phyloP scores from a whole-genome alignment of 768 basidiomycete genomes.

The Trametes coccinea region DNA sequence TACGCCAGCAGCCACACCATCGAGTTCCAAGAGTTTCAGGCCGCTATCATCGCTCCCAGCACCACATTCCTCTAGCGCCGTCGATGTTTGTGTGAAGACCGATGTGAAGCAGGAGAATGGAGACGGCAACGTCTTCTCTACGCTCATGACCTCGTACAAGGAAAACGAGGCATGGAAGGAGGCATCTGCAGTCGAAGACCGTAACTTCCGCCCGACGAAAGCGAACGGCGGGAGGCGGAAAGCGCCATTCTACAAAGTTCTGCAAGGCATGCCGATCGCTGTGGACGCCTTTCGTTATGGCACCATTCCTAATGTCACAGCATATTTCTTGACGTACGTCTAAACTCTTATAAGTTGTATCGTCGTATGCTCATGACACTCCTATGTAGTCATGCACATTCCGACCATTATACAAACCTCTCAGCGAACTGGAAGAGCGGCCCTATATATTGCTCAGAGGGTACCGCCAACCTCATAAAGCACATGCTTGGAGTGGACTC shows the following conservation, averaged over 20 bases:
- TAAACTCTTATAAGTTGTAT: not conserved
- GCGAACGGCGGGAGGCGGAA: conserved; percentile 57
- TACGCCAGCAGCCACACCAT: not conserved
- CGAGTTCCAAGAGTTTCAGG: conserved; percentile 5
- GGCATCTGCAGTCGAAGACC: conserved; percentile 56
- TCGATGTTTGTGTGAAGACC: conserved; percentile 9
- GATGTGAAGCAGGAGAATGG: conserved; percentile 12
- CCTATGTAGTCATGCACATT: conserved; percentile 82
- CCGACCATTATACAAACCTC: conserved; percentile 94
- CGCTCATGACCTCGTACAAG: conserved; percentile 87
- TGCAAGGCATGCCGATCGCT: conserved; percentile 97
- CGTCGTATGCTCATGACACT: too few relatives aligned
- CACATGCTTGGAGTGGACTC: conserved; percentile 89
- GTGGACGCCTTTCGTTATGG: conserved; percentile 98
- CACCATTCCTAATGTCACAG: conserved; percentile 81
- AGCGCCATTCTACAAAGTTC: conserved; percentile 94
- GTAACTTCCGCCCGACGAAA: conserved; percentile 46
- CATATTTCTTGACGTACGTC: conserved; percentile 85
- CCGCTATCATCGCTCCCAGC: conserved; percentile 26
- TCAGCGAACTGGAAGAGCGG: conserved; percentile 87
- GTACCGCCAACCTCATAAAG: conserved; percentile 87
- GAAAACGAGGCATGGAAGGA: conserved; percentile 87
- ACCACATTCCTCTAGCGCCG: conserved; percentile 19
- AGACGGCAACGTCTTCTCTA: conserved; percentile 55
- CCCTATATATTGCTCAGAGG: conserved; percentile 95